These are phyloP conservation scores for Hordeum vulgare DNA, from an alignment of 176 grass and related monocot genomes.

Conservation along the genomic window MorexV3_pseudomolecules_assembly NC_058521.1:566735104-566735603, in stretches of 20 bases:
- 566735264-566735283: not conserved
- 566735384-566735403: constrained; percentile 70
- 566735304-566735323: constrained; percentile 11
- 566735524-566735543: constrained; percentile 77
- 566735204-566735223: constrained; percentile 67
- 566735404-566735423: constrained; percentile 51
- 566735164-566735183: constrained; percentile 94
- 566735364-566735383: constrained; percentile 94
- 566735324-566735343: constrained; percentile 69
- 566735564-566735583: constrained; percentile 59
- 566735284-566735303: constrained; percentile 18
- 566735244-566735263: constrained; percentile 41
- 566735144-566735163: constrained; percentile 74
- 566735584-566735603: constrained; percentile 51
- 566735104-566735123: constrained; percentile 87
- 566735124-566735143: constrained; percentile 81
- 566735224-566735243: constrained; percentile 89
- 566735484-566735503: constrained; percentile 96
- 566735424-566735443: not conserved
- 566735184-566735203: constrained; percentile 92
- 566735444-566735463: constrained; percentile 18
- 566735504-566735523: constrained; percentile 77
- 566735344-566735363: constrained; percentile 93
- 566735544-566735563: constrained; percentile 79
- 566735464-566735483: constrained; percentile 44